These are phyloP conservation scores for Climacium dendroides DNA, from an alignment of 225 moss, liverwort and hornwort species.

Conservation along the genomic window DNA sequence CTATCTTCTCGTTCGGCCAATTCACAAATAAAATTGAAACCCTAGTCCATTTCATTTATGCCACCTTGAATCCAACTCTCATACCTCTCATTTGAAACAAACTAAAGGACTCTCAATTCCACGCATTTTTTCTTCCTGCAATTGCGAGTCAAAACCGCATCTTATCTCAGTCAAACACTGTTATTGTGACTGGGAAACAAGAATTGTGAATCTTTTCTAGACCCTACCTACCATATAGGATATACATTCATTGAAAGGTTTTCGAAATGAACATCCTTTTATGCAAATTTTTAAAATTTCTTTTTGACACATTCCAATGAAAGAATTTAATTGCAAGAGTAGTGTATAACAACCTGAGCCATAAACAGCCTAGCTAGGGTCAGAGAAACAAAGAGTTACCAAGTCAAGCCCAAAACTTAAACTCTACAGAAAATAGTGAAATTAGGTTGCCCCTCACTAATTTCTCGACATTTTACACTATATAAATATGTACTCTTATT, in stretches of 20 bases:
- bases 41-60: neutral
- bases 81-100: neutral
- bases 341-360: neutral
- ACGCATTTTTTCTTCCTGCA: neutral
- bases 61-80: neutral
- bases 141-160: neutral
- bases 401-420: neutral
- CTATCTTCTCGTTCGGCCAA: fast-evolving
- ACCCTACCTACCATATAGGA: neutral
- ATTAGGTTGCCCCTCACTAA: too few species aligned
- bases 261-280: neutral
- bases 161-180: neutral
- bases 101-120: neutral
- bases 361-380: neutral
- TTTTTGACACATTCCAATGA: neutral
- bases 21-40: neutral
- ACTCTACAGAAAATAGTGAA: too few species aligned
- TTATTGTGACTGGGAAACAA: neutral
- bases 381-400: neutral
- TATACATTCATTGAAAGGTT: neutral
- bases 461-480: too few species aligned
- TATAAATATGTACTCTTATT: too few species aligned
- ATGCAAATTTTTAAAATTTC: neutral
- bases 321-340: neutral
- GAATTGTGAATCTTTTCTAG: neutral